phyloP scores from a whole-genome alignment of 75 land plant species.

The Pseudotsuga menziesii region DNA sequence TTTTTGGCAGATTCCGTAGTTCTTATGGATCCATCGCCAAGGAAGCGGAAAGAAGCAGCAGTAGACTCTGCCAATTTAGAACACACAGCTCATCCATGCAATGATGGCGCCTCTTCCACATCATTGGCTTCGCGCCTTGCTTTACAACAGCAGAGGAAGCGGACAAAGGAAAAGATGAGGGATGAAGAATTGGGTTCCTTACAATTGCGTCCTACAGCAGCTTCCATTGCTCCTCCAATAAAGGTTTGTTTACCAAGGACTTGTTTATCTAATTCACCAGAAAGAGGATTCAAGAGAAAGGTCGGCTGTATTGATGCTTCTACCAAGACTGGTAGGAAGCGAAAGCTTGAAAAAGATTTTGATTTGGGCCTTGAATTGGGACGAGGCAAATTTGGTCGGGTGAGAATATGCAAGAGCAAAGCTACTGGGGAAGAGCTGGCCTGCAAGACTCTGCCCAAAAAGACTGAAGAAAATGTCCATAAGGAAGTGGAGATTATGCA shows the following conservation, averaged over 20 bases:
- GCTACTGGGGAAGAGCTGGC: constrained; percentile 57
- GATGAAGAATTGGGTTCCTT: not conserved
- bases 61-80: not conserved
- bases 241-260: not conserved
- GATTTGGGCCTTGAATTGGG: constrained; percentile 43
- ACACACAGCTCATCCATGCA: not conserved
- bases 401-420: constrained; percentile 42
- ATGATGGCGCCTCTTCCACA: not conserved
- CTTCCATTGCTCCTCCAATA: constrained; percentile 42
- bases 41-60: constrained; percentile 1
- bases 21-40: constrained; percentile 4
- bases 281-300: constrained; percentile 57
- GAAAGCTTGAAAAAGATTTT: constrained; percentile 45
- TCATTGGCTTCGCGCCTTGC: not conserved
- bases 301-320: constrained; percentile 52
- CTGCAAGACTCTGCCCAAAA: constrained; percentile 70
- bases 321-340: constrained; percentile 41
- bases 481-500: constrained; percentile 95
- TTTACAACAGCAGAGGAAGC: constrained; percentile 6
- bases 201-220: constrained; percentile 12
- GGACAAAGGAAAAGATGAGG: constrained; percentile 7
- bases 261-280: constrained; percentile 19
- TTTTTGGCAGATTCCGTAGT: not conserved
- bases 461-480: constrained; percentile 63
- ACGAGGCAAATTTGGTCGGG: constrained; percentile 73